Conservation (phyloP, 345 rosid species). For the Dimocarpus longan region DNA sequence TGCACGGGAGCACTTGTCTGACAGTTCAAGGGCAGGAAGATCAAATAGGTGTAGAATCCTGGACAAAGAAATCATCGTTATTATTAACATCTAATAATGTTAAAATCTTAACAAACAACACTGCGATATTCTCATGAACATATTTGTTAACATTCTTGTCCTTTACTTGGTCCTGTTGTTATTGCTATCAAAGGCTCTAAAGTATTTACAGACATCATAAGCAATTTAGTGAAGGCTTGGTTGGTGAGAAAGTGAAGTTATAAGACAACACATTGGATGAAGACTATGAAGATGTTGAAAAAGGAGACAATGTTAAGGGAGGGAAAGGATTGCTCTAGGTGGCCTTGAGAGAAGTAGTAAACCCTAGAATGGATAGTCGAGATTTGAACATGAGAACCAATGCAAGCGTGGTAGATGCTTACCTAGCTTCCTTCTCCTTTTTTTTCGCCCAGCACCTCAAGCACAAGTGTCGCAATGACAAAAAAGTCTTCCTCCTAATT, state of each 20-base stretch:
- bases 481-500: no score
- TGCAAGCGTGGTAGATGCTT: conserved; percentile 87
- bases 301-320: conserved; percentile 30
- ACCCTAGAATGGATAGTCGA: conserved; percentile 66
- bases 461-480: no score
- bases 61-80: conserved; percentile 97
- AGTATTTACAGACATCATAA: conserved; percentile 36
- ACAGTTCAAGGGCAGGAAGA: conserved; percentile 74
- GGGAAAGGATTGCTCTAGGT: conserved; percentile 61
- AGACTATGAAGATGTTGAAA: conserved; percentile 30
- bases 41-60: conserved; percentile 79
- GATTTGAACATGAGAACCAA: conserved; percentile 64
- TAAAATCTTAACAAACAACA: conserved; percentile 65
- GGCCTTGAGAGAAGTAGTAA: conserved; percentile 88
- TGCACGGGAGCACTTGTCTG: conserved; percentile 79
- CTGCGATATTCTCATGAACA: conserved; percentile 26
- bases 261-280: conserved; percentile 50
- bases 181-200: conserved; percentile 18
- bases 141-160: not conserved
- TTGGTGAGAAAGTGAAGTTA: conserved; percentile 64
- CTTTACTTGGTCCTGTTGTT: not conserved
- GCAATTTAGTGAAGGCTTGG: conserved; percentile 63
- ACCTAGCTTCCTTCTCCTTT: conserved; percentile 19
- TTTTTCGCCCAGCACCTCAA: no score
- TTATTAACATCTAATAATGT: conserved; percentile 92